Evolutionary conservation across 768 basidiomycete genomes (phyloP).

Genomic region (Tulasnella sp.): DNA sequence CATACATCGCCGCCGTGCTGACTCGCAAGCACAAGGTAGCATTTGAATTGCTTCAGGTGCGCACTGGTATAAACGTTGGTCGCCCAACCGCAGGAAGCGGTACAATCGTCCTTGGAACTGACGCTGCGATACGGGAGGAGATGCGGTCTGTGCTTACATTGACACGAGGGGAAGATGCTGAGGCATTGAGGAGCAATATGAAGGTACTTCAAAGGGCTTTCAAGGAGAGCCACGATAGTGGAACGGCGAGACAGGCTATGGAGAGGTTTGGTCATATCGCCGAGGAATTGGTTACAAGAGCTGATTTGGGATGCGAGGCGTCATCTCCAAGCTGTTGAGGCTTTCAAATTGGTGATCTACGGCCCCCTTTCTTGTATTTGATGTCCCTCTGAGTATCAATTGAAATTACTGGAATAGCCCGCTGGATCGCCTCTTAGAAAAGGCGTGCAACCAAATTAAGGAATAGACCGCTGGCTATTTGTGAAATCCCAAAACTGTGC

Average conservation of each 20-base stretch:
- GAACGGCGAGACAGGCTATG: background rate
- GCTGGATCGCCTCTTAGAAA: no score
- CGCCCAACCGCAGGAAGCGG: background rate
- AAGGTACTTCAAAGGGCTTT: background rate
- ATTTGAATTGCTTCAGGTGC: conserved; percentile 5
- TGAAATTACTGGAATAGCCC: no score
- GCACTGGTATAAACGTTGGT: background rate
- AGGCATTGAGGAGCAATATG: background rate
- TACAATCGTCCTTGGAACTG: background rate
- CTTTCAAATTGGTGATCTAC: no score
- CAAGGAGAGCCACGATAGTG: background rate
- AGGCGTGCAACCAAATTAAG: no score
- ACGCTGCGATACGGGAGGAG: background rate
- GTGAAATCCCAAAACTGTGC: no score
- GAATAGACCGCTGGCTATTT: no score
- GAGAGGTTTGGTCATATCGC: no score
- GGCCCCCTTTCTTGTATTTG: no score
- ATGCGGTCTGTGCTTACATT: background rate
- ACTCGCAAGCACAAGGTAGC: background rate
- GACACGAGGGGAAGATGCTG: background rate
- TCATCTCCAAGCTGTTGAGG: no score
- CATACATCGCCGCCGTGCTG: background rate
- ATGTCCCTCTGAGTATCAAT: no score
- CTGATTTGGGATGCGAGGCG: no score
- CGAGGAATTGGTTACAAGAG: no score